These are phyloP conservation scores for Ogataea ganodermae DNA, from an alignment of 805 yeast genomes.

Conservation along the genomic window DNA sequence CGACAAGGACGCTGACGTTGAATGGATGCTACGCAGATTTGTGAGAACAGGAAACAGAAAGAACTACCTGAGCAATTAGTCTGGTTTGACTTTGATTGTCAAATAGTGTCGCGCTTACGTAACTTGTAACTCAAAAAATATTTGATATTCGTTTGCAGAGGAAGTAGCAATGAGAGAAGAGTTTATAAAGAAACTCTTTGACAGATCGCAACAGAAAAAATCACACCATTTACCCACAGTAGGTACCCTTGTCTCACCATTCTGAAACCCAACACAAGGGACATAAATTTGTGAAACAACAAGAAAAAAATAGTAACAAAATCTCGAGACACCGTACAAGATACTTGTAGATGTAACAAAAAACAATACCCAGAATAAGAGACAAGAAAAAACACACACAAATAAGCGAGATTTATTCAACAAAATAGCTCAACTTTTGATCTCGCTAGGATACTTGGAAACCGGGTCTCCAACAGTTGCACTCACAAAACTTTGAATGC, in stretches of 20 bases:
- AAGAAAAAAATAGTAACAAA: background rate
- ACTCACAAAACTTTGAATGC: constrained; percentile 33
- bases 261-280: background rate
- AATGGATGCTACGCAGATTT: constrained; percentile 92
- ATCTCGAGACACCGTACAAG: background rate
- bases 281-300: background rate
- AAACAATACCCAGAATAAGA: background rate
- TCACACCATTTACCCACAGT: constrained; percentile 1
- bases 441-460: constrained; percentile 22
- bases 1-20: constrained; percentile 96
- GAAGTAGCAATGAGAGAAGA: constrained; percentile 2
- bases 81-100: too few relatives aligned
- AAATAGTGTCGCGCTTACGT: background rate
- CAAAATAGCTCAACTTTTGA: constrained; percentile 1
- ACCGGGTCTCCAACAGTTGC: constrained; percentile 37
- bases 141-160: constrained; percentile 1
- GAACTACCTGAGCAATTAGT: constrained; percentile 61
- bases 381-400: background rate
- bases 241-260: background rate
- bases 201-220: background rate
- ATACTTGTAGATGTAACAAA: background rate
- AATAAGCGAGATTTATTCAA: too few relatives aligned
- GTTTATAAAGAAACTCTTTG: constrained; percentile 1
- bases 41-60: constrained; percentile 95
- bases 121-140: background rate